These are phyloP conservation scores for Sclerotinia trifoliorum DNA, from an alignment of 2,329 filamentous ascomycete genomes.

Conservation along the genomic window DNA sequence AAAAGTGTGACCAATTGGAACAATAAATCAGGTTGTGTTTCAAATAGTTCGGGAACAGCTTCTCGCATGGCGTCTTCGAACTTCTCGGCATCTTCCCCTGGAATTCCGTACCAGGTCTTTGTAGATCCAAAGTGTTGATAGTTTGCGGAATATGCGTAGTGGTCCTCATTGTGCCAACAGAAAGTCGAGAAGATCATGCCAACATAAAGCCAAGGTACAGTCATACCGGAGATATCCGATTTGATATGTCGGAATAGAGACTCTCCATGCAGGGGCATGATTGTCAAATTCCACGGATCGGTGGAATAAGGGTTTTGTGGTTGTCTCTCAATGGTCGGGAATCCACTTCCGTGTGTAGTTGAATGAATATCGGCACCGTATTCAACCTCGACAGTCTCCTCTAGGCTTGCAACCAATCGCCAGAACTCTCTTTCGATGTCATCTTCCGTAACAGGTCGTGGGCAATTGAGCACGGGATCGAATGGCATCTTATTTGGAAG, in stretches of 20 bases:
- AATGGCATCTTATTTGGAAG: constrained; percentile 89
- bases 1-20: constrained; percentile 97
- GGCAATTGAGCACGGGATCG: constrained; percentile 78
- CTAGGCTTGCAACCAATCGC: constrained; percentile 88
- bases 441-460: constrained; percentile 82
- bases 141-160: constrained; percentile 96
- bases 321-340: constrained; percentile 89
- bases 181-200: constrained; percentile 99
- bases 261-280: constrained; percentile 84
- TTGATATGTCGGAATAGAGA: constrained; percentile 97
- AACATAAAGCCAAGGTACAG: constrained; percentile 97
- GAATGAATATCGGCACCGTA: constrained; percentile 98
- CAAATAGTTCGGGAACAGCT: constrained; percentile 92
- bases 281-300: constrained; percentile 94
- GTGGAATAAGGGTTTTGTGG: constrained; percentile 83
- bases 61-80: constrained; percentile 95
- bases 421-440: constrained; percentile 97
- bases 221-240: constrained; percentile 98
- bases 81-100: constrained; percentile 82
- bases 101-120: constrained; percentile 99
- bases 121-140: constrained; percentile 98
- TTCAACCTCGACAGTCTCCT: constrained; percentile 95
- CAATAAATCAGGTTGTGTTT: constrained; percentile 91
- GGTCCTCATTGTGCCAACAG: constrained; percentile 99
- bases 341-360: constrained; percentile 95